Evolutionary conservation across 345 rosid species (phyloP), one percentile per base, ranked within the genome.

Genomic region (Ailanthus altissimus): DNA sequence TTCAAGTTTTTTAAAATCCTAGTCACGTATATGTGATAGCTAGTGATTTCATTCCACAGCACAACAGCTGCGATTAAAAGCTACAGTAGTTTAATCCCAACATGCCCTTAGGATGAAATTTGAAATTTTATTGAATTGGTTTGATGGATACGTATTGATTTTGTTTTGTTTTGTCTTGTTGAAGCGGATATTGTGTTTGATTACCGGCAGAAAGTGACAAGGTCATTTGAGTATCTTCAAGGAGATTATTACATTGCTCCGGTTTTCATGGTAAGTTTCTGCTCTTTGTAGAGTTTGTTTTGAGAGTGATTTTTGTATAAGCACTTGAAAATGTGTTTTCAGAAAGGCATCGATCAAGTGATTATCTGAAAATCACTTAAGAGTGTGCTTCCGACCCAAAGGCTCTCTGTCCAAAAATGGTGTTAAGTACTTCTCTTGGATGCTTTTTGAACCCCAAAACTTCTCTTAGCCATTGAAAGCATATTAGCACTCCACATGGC

Each of bases 181-280:
- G 80, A 83, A 89, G 94, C 97, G 84, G 99, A 95, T 84, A 88
- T 95, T 72, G 99, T 93, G 87, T 93, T 95, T 77, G 99, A 95
- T 88, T 93, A 93, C 77, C 89, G 98, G 58, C 98, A 91, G 81
- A 95, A 93, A 80, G 98, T 85, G 42, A 95, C 99, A 0, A 89
- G 93, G 86, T 93, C 98, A 11, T 95, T 95, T 78, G 98, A 91
- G 85, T 84, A 95, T 79, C 92, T 93, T 76, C 90, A 88, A 77
- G 99, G 97, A 73, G 98, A 95, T 83, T 95, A 93, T 79, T 91
- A 93, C 89, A 93, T 94, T 36, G 94, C 98, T 67, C 98, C 98
- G 20, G 15, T 80, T 12, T 93, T 93, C 89, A 64, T 94, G 98
- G 98, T 84, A 80, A 62, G 23, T 23, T n/a, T 50, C 18, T 53